These are phyloP conservation scores for Stropharia rugosoannulata DNA, from an alignment of 768 basidiomycete species.

Conservation along the genomic window DNA sequence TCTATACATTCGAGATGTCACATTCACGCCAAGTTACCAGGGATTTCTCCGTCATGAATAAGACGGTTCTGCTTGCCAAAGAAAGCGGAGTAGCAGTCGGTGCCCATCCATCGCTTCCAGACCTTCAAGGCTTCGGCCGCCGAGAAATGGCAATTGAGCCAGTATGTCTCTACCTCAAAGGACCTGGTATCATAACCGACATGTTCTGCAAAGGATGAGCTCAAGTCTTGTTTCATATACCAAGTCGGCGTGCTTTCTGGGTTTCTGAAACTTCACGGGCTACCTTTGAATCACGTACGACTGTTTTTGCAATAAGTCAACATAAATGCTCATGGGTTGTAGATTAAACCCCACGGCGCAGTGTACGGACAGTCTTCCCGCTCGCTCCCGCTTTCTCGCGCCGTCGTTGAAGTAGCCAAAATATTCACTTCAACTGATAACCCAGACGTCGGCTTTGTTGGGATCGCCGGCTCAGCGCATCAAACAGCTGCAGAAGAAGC, in stretches of 20 bases:
- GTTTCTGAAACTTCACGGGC: slow-evolving; percentile 52
- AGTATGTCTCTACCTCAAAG: slow-evolving; percentile 29
- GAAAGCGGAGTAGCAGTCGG: slow-evolving; percentile 55
- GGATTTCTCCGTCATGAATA: slow-evolving; percentile 65
- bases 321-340: not conserved
- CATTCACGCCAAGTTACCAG: slow-evolving; percentile 22
- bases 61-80: slow-evolving; percentile 59
- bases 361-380: slow-evolving; percentile 61
- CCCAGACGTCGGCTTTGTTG: slow-evolving; percentile 52
- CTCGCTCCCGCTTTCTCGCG: slow-evolving; percentile 53
- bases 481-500: slow-evolving; percentile 53
- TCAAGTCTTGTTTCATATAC: slow-evolving; percentile 57
- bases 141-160: slow-evolving; percentile 63
- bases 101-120: slow-evolving; percentile 66
- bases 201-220: slow-evolving; percentile 41
- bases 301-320: not conserved
- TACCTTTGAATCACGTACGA: slow-evolving; percentile 56
- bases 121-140: slow-evolving; percentile 64
- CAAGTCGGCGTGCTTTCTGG: slow-evolving; percentile 67
- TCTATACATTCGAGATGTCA: not conserved
- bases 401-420: slow-evolving; percentile 51
- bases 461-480: slow-evolving; percentile 63
- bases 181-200: not conserved
- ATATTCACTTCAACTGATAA: slow-evolving; percentile 36
- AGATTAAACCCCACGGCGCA: slow-evolving; percentile 65